Evolutionary conservation across 2,329 filamentous ascomycete genomes (phyloP), one percentile per base, ranked within the genome.

Genomic region (Penicillium sclerotigenum): DNA sequence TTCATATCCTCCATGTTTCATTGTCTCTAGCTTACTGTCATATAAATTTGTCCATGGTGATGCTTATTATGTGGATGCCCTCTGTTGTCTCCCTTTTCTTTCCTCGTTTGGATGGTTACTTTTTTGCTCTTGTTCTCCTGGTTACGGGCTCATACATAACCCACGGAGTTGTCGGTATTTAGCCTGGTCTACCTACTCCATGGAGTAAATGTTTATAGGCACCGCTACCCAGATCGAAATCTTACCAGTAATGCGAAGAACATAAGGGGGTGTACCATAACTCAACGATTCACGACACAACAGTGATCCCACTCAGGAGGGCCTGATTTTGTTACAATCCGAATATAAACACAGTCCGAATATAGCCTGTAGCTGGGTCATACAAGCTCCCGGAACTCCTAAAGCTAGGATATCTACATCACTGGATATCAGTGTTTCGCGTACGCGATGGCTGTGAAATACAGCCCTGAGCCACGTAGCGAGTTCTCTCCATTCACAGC

Each of bases 1-100:
- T 49, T 47, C 55, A 58, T 56, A 41, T 48, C 42, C 34, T 47
- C 26, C 45, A 50, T 52, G 40, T 56, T 36, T 50, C 45, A 24
- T 46, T 46, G 40, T 53, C 28, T 57, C 34, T 46, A 34, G 45
- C 34, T 37, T 57, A 31, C 46, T 58, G 49, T 57, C 54, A 61
- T 54, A 52, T 57, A 50, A 50, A 50, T 36, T 37, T 37, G 40
- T 47, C 53, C 24, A 57, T 58, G 52, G 51, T 57, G 40, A 63
- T 54, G 58, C 51, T 54, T 38, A 51, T 57, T 53, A 29, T 56
- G 46, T 57, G 48, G 28, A 51, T 58, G 47, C n/a, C 48, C 47
- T 42, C 36, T 43, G 24, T 41, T 51, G n/a, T 55, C 38, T 52
- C 20, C 28, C 38, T 53, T 63, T 46, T 46, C 24, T 53, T 52